Evolutionary conservation across 2,329 filamentous ascomycete genomes (phyloP).

Genomic region (Didymella lethalis): DNA sequence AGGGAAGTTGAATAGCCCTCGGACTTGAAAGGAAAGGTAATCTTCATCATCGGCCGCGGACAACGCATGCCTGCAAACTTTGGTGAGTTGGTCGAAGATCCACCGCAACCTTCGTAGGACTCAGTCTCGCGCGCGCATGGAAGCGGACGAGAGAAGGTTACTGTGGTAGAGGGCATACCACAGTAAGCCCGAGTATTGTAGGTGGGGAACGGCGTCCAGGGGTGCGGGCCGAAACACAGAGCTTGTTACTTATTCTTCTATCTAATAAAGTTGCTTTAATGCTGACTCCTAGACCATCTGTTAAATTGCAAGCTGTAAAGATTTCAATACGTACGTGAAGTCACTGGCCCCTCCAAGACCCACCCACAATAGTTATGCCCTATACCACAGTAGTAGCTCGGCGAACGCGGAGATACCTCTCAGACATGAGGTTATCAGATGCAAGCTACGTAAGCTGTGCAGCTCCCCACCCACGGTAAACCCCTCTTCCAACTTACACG

Average conservation of each 20-base stretch:
- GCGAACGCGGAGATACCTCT: background rate
- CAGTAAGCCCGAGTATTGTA: too few species aligned
- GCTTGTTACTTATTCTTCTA: too few species aligned
- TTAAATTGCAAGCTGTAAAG: too few species aligned
- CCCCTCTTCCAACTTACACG: conserved; percentile 28
- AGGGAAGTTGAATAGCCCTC: background rate
- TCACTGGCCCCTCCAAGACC: too few species aligned
- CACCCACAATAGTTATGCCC: too few species aligned
- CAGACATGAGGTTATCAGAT: background rate
- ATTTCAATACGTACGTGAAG: too few species aligned
- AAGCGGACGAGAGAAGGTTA: background rate
- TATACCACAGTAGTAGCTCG: background rate
- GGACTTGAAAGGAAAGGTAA: background rate
- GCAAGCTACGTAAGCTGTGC: background rate
- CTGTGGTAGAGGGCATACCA: too few species aligned
- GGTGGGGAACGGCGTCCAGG: too few species aligned
- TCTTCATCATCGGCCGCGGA: background rate
- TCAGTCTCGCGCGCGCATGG: background rate
- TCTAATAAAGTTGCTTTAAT: too few species aligned
- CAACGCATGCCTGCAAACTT: background rate
- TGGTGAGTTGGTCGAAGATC: background rate
- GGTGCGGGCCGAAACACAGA: too few species aligned
- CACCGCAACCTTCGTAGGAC: background rate
- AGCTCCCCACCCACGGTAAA: background rate
- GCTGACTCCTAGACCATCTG: too few species aligned